phyloP scores from a whole-genome alignment of 192 early-diverging fungal genomes.

The Umbelopsis sp. region DNA sequence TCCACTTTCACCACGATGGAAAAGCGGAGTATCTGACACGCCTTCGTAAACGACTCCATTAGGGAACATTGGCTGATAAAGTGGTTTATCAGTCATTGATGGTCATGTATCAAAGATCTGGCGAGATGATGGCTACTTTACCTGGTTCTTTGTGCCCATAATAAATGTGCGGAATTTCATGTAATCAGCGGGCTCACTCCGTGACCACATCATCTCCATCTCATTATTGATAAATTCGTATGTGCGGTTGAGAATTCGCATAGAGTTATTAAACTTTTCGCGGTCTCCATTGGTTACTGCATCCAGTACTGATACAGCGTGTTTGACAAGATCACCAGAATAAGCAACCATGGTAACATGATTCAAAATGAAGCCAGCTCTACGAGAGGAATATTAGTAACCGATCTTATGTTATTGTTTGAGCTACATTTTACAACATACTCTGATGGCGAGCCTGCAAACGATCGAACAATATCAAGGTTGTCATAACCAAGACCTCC shows the following conservation, averaged over 20 bases:
- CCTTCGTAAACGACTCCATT: conserved; percentile 88
- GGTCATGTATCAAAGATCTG: neutral
- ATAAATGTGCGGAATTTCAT: conserved; percentile 91
- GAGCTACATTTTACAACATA: conserved; percentile 22
- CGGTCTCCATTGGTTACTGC: conserved; percentile 58
- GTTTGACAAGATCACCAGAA: conserved; percentile 67
- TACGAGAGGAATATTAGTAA: neutral
- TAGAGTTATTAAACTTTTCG: conserved; percentile 58
- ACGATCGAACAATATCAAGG: conserved; percentile 75
- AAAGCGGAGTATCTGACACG: conserved; percentile 54
- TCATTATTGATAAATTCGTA: conserved; percentile 73
- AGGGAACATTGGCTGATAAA: conserved; percentile 79
- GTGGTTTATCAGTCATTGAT: neutral
- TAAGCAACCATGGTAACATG: conserved; percentile 90
- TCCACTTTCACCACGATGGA: conserved; percentile 82
- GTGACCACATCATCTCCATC: conserved; percentile 81
- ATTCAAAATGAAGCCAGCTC: conserved; percentile 77
- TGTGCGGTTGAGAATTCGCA: conserved; percentile 59
- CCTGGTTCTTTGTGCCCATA: conserved; percentile 83
- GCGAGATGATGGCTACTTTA: neutral
- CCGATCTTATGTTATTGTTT: too few relatives aligned
- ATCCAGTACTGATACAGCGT: conserved; percentile 61
- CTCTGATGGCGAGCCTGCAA: conserved; percentile 77
- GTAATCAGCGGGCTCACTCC: conserved; percentile 71
- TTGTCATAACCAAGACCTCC: conserved; percentile 65